Evolutionary conservation across 1,284 basidiomycete species (phyloP).

Genomic region (Rugosomyces carneus): DNA sequence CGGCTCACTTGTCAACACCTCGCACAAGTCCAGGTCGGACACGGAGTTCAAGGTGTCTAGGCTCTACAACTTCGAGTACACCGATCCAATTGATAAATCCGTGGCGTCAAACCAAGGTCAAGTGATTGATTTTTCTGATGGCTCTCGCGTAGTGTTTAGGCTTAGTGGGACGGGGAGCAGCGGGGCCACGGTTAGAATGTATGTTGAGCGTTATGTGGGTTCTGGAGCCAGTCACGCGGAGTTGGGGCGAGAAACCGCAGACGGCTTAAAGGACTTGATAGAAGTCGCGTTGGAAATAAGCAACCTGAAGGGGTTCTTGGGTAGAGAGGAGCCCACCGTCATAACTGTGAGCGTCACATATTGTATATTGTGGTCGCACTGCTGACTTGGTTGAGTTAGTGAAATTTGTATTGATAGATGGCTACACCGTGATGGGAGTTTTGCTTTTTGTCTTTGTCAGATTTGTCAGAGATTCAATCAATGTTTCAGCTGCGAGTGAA

Average conservation of each 20-base stretch:
- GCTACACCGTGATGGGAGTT: too few species aligned
- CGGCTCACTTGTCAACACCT: constrained; percentile 61
- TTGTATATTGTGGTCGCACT: too few species aligned
- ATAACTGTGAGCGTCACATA: constrained; percentile 68
- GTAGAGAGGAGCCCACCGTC: constrained; percentile 88
- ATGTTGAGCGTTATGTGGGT: constrained; percentile 86
- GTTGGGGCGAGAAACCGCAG: constrained; percentile 74
- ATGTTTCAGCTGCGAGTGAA: too few species aligned
- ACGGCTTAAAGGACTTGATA: constrained; percentile 91
- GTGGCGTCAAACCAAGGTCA: constrained; percentile 96
- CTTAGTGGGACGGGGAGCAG: constrained; percentile 93
- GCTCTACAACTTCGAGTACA: constrained; percentile 91
- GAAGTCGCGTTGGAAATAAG: constrained; percentile 86
- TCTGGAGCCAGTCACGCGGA: constrained; percentile 68
- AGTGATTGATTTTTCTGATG: constrained; percentile 88
- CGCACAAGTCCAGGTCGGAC: constrained; percentile 62
- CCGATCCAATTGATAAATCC: constrained; percentile 93
- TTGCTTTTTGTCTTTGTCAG: neutral
- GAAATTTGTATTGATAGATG: too few species aligned
- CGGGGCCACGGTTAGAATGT: constrained; percentile 91
- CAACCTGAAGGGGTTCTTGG: constrained; percentile 83
- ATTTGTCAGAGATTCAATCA: too few species aligned
- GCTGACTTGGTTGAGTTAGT: too few species aligned
- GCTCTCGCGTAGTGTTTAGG: constrained; percentile 91
- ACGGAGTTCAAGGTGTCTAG: constrained; percentile 77